Evolutionary conservation across 306 rosid genomes (phyloP).

Genomic region (Luffa acutangula): DNA sequence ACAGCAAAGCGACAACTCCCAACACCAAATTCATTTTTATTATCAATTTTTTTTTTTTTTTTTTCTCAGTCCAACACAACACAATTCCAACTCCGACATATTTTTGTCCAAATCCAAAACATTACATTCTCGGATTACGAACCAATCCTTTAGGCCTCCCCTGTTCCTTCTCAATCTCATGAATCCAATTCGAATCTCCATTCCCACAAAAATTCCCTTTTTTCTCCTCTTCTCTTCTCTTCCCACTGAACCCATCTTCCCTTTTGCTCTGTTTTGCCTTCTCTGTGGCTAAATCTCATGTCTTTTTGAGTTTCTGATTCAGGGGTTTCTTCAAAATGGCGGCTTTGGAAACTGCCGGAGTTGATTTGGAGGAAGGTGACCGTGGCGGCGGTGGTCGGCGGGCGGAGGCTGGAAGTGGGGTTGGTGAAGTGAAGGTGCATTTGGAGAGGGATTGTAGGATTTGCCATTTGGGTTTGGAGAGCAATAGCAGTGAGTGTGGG

Average conservation of each 20-base stretch:
- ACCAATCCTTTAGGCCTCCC: neutral
- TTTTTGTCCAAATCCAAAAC: neutral
- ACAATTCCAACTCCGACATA: neutral
- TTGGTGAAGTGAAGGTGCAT: neutral
- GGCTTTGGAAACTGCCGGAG: neutral
- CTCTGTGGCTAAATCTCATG: neutral
- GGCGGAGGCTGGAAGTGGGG: neutral
- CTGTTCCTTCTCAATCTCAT: neutral
- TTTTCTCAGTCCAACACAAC: neutral
- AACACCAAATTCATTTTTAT: neutral
- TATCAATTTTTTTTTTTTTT: neutral
- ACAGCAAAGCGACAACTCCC: neutral
- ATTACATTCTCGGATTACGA: neutral
- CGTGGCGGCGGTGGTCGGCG: no score
- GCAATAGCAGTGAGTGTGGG: neutral
- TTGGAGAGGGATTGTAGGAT: conserved; percentile 6
- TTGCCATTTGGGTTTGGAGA: conserved; percentile 4
- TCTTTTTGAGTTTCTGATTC: neutral
- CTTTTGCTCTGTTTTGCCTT: neutral
- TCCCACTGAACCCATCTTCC: neutral
- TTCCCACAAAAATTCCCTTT: no score
- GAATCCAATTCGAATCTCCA: neutral
- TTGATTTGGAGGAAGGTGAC: neutral
- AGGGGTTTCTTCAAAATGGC: neutral
- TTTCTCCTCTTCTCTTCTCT: neutral